Evolutionary conservation across 2,329 filamentous ascomycete species (phyloP).

Genomic region (Cladosporium sp.): DNA sequence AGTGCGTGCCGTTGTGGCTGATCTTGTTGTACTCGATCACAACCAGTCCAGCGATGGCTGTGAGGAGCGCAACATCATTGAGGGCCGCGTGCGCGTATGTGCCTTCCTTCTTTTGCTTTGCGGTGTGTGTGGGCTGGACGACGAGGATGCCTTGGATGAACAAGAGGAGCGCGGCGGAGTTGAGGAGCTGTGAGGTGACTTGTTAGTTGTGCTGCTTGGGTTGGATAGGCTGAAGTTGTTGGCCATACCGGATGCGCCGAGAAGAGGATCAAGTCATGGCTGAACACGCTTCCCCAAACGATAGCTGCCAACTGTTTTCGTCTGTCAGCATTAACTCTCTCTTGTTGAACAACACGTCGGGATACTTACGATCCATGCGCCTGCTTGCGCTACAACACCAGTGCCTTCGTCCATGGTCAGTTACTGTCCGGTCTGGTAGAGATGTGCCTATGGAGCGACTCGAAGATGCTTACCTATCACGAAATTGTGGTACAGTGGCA

Average conservation of each 20-base stretch:
- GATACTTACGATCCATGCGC: conserved; percentile 65
- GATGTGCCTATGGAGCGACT: neutral
- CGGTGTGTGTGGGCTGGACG: conserved; percentile 82
- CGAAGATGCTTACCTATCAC: conserved; percentile 67
- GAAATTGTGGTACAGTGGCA: conserved; percentile 69
- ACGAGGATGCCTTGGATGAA: conserved; percentile 79
- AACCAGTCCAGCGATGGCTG: conserved; percentile 65
- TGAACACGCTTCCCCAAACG: conserved; percentile 77
- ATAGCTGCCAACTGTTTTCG: conserved; percentile 64
- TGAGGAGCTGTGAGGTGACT: conserved; percentile 36
- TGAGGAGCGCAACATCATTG: conserved; percentile 64
- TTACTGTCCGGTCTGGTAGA: neutral
- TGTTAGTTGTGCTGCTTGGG: neutral
- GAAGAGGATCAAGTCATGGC: conserved; percentile 72
- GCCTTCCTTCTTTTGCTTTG: conserved; percentile 68
- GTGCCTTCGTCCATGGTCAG: conserved; percentile 62
- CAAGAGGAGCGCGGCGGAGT: conserved; percentile 66
- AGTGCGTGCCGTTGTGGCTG: conserved; percentile 66
- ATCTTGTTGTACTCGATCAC: conserved; percentile 86
- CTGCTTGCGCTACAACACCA: conserved; percentile 76
- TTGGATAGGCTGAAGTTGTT: neutral
- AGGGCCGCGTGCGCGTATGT: conserved; percentile 69
- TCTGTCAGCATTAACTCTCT: conserved; percentile 11
- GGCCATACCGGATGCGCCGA: conserved; percentile 78
- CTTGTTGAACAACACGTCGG: neutral